Evolutionary conservation across 108 stramenopile species (phyloP).

Genomic region (Asterionellopsis glacialis): DNA sequence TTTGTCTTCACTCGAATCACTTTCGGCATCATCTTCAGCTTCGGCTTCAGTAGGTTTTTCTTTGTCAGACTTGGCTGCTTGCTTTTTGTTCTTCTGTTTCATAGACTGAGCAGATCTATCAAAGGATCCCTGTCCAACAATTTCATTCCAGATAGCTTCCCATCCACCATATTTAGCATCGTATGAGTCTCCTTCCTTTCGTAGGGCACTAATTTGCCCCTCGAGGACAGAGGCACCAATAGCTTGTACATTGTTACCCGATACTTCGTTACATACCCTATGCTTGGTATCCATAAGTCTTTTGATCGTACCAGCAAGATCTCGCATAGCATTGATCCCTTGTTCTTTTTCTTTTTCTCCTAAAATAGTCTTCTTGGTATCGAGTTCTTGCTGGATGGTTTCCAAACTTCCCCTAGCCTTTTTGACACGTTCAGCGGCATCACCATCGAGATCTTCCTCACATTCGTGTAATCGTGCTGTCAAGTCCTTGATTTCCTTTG

Average conservation of each 20-base stretch:
- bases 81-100: slow-evolving; percentile 2
- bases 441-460: slow-evolving; percentile 50
- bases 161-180: slow-evolving; percentile 69
- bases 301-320: slow-evolving; percentile 47
- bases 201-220: slow-evolving; percentile 61
- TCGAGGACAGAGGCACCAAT: slow-evolving; percentile 73
- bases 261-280: slow-evolving; percentile 23
- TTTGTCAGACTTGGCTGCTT: slow-evolving; percentile 14
- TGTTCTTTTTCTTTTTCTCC: slow-evolving; percentile 51
- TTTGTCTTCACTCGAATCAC: neutral
- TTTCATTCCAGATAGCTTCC: slow-evolving; percentile 29
- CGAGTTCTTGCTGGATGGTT: slow-evolving; percentile 35
- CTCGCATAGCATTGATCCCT: slow-evolving; percentile 44
- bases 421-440: slow-evolving; percentile 41
- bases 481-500: slow-evolving; percentile 85
- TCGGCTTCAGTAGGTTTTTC: slow-evolving; percentile 1
- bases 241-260: slow-evolving; percentile 42
- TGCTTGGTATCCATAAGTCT: slow-evolving; percentile 33
- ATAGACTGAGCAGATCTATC: slow-evolving; percentile 10
- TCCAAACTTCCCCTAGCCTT: slow-evolving; percentile 44
- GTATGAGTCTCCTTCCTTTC: slow-evolving; percentile 41
- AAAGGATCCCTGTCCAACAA: neutral
- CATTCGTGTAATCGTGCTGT: slow-evolving; percentile 54
- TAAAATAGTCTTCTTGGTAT: slow-evolving; percentile 48
- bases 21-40: neutral